Conservation (phyloP, 2,329 filamentous ascomycete species). For the Leptographium procerum region DNA sequence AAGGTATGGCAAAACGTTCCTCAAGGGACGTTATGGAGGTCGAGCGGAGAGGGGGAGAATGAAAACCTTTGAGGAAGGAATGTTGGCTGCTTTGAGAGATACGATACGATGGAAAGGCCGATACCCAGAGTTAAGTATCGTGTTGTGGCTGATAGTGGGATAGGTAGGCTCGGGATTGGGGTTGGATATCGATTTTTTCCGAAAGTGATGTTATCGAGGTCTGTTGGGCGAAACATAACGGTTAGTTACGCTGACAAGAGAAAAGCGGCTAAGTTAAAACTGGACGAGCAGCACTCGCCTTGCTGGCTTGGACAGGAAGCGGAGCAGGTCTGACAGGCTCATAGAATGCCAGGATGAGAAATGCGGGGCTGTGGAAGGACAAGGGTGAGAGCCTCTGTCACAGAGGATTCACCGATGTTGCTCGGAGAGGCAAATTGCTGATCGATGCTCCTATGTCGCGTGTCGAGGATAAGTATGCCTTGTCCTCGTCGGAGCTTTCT, state of each 20-base stretch:
- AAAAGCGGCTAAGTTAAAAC: background rate
- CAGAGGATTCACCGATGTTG: background rate
- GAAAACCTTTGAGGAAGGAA: conserved; percentile 76
- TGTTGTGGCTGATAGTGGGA: conserved; percentile 17
- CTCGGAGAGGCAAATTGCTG: background rate
- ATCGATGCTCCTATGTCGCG: background rate
- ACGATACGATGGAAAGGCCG: conserved; percentile 34
- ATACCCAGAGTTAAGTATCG: conserved; percentile 76
- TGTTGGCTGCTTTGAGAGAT: conserved; percentile 52
- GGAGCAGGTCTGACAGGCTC: conserved; percentile 81
- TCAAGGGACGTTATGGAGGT: conserved; percentile 78
- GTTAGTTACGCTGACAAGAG: background rate
- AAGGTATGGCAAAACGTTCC: conserved; percentile 42
- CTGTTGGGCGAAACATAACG: conserved; percentile 20
- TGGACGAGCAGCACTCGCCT: conserved; percentile 63
- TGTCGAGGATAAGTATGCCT: background rate
- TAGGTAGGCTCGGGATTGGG: background rate
- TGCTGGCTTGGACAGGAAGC: conserved; percentile 87
- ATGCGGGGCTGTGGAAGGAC: background rate
- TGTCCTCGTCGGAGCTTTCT: background rate
- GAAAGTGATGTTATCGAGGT: conserved; percentile 47
- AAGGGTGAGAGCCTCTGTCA: background rate
- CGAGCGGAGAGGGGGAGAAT: conserved; percentile 72
- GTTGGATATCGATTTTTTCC: background rate
- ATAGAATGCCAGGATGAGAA: conserved; percentile 45